Evolutionary conservation across 805 yeast species (phyloP), one percentile per base, ranked within the genome.

Genomic region (Grigorovia jiainica): DNA sequence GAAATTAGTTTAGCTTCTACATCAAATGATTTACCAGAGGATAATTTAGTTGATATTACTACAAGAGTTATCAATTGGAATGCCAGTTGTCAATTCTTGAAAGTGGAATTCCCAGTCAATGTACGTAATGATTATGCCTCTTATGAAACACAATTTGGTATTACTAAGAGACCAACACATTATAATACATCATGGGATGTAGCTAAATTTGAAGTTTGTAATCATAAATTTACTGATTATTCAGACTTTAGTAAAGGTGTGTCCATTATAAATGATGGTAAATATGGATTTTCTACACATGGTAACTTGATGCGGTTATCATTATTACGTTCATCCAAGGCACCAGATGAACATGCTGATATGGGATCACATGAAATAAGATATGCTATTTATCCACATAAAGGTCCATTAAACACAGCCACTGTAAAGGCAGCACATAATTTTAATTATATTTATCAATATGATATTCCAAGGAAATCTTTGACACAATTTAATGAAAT

Each of bases 161-260:
- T 84, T 36, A 90, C 95, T 5, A 79, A 75, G 54, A 76, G 97
- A 50, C 95, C 97, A 38, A 90, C 97, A 0, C 97, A 90, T 63
- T 90, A 71, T 66, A 92, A 90, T 60, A 90, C 98, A 0, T 69
- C 86, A 1, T 90, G 97, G 97, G 98, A 90, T 55, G 82, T 82
- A 27, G 97, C 97, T 44, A 89, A 87, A 60, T 90, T 90, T 61
- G 98, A 90, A 64, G 95, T 87, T 9, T 85, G 95, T 55, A 87
- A 83, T 55, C 98, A 92, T 62, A 85, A 85, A 57, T 90, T 86
- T 65, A 90, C 94, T 52, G 98, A 90, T 59, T 78, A 84, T 53
- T 82, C 95, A 20, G 97, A 87, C 55, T 76, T 69, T 60, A 76
- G 74, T 47, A 89, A 86, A 55, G 98, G 98, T 57, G 95, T 87